Evolutionary conservation across 495 filamentous ascomycete genomes (phyloP).

Genomic region (Neurospora terricola): DNA sequence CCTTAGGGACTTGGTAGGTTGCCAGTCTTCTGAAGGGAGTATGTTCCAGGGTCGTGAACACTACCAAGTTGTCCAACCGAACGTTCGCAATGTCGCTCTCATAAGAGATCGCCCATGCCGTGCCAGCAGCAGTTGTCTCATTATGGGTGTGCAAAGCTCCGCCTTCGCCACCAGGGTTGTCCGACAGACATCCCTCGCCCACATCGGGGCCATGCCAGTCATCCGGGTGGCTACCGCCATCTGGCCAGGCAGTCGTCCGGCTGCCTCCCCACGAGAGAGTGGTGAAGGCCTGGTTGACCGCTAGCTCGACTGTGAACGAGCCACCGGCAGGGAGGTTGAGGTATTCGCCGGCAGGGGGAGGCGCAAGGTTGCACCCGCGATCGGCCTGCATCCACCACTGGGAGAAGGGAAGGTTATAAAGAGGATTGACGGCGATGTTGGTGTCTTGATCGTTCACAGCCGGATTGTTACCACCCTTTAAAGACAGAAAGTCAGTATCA

Average conservation of each 20-base stretch:
- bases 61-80: conserved; percentile 41
- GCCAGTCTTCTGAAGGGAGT: conserved; percentile 43
- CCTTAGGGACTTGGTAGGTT: conserved; percentile 37
- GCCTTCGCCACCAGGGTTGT: too few relatives aligned
- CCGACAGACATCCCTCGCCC: too few relatives aligned
- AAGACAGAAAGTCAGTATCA: too few relatives aligned
- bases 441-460: conserved; percentile 31
- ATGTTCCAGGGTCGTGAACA: conserved; percentile 25
- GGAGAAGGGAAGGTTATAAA: conserved; percentile 30
- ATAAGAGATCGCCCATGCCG: conserved; percentile 47
- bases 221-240: conserved; percentile 37
- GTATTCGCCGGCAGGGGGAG: conserved; percentile 32
- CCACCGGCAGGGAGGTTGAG: conserved; percentile 45
- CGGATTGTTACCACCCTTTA: conserved; percentile 17
- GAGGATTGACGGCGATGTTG: conserved; percentile 31
- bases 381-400: conserved; percentile 46
- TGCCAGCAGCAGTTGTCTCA: conserved; percentile 34
- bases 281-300: conserved; percentile 41
- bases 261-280: conserved; percentile 38
- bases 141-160: conserved; percentile 39
- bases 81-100: conserved; percentile 34
- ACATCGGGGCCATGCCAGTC: conserved; percentile 34
- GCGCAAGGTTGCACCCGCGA: conserved; percentile 34
- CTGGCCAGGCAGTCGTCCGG: conserved; percentile 34
- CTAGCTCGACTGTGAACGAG: conserved; percentile 41